phyloP scores from a whole-genome alignment of 2,329 filamentous ascomycete species.

The Tolypocladium tundrense region DNA sequence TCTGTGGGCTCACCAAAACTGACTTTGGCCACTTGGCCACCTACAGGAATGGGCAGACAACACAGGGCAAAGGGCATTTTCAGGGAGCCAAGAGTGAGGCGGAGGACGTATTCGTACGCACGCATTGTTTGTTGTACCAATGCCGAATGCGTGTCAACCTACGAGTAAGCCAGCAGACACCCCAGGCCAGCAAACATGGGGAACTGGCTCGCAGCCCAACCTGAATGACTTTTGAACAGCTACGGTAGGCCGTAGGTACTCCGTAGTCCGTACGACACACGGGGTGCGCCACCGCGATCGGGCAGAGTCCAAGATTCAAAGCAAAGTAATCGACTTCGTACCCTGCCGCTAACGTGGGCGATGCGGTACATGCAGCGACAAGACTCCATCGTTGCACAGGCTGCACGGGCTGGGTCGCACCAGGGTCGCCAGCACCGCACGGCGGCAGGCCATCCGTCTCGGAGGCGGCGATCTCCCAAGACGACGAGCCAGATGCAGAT shows the following conservation, averaged over 20 bases:
- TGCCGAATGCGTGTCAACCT: neutral
- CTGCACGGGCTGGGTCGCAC: neutral
- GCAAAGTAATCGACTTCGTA: neutral
- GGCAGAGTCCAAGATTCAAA: neutral
- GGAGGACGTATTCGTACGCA: neutral
- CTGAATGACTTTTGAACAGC: neutral
- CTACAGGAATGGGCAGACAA: neutral
- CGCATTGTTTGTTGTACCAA: neutral
- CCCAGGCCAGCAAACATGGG: neutral
- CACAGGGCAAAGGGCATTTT: neutral
- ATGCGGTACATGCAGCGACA: neutral
- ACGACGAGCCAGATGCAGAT: neutral
- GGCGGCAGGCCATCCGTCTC: neutral
- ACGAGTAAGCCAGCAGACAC: neutral
- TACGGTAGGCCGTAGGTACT: too few species aligned
- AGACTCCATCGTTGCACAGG: neutral
- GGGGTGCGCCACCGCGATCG: neutral
- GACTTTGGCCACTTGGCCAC: neutral
- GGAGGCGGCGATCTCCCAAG: neutral
- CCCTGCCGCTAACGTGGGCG: neutral
- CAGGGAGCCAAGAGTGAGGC: neutral
- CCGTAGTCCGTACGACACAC: neutral
- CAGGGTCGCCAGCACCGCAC: too few species aligned
- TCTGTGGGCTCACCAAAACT: neutral
- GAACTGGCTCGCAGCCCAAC: neutral